A percentile compares a stretch with the other conserved stretches of the same genome.
Conservation (phyloP, 2,329 filamentous ascomycete genomes). For the Beauveria pseudobassiana region DNA sequence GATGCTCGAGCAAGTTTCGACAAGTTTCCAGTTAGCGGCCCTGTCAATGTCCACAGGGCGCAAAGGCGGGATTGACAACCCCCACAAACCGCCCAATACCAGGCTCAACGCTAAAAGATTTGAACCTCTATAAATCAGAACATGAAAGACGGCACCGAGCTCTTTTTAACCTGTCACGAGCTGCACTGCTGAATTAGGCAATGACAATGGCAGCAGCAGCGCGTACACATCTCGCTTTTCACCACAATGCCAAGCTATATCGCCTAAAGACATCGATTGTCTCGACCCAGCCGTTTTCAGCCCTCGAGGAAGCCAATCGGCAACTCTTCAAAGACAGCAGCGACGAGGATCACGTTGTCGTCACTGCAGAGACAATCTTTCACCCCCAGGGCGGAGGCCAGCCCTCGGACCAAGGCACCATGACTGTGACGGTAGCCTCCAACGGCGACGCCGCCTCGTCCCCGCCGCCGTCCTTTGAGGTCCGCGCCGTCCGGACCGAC, state of each 20-base stretch:
- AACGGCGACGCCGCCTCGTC: conserved; percentile 11
- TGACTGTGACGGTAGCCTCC: conserved; percentile 26
- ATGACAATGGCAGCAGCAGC: conserved; percentile 14
- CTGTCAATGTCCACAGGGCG: not conserved
- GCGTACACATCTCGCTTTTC: conserved; percentile 37
- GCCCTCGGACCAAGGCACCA: conserved; percentile 58
- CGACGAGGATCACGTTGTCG: conserved; percentile 47
- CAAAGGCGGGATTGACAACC: conserved; percentile 8
- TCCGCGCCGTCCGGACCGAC: conserved; percentile 50
- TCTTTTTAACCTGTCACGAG: not conserved
- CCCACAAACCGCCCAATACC: not conserved
- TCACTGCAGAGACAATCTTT: conserved; percentile 62
- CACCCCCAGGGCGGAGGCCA: conserved; percentile 70
- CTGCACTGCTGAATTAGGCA: not conserved
- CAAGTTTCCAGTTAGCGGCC: not conserved
- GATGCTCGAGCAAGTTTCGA: not conserved
- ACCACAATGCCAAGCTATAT: conserved; percentile 35
- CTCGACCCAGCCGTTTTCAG: conserved; percentile 39
- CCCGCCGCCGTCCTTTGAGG: conserved; percentile 34
- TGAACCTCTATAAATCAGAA: not conserved
- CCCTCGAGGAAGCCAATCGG: conserved; percentile 43
- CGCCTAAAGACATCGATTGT: conserved; percentile 36
- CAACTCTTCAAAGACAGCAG: conserved; percentile 50
- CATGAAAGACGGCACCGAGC: not conserved
- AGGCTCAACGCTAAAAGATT: not conserved